Base-by-base conservation (phyloP, 2,329 filamentous ascomycete species). In the Aurifilum marmelostoma region DNA sequence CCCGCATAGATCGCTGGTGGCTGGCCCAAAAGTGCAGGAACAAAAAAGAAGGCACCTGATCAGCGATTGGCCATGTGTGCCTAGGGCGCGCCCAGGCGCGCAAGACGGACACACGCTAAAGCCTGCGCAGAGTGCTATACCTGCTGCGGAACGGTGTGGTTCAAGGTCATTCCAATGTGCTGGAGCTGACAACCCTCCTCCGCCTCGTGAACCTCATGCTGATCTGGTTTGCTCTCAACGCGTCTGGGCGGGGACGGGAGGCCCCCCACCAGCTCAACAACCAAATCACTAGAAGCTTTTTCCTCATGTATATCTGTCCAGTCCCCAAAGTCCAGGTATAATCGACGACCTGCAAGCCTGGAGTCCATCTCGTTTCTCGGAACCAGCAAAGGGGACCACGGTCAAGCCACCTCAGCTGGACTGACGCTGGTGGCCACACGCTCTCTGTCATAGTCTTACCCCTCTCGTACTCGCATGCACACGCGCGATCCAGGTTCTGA, bases 401-500 rank as follows among this genome's bases (percentile, higher is more conserved):
- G 52, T 29, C 52, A 56, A 29, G 32, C 56, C 56, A 37, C 56
- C 8, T 59, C 56, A 59, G 56, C 32, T 59, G 18, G 29, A n/a
- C 56, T 34, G 32, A 34, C 56, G 7, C 56, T 18, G 32, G 16
- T 21, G 16, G 32, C n/a, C 16, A 32, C 18, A 11, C 21, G 18
- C 32, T 59, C 32, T 37, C 56, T 12, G 37, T 39, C 7, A 59
- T n/a, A 7, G 18, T 32, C 27, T 14, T 56, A 29, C 18, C 24
- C 11, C 4, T 62, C 37, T 11, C n/a, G 12, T 14, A n/a, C n/a
- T 21, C 34, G 29, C 11, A 62, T 43, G 39, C 21, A 34, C 21
- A 27, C 29, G 32, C 32, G 56, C 21, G 56, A 18, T 47, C 6
- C 41, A 21, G 43, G 18, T 12, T n/a, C 56, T 59, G 29, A 18